Conservation (phyloP, 2,329 filamentous ascomycete genomes). For the Paramyrothecium roridum region DNA sequence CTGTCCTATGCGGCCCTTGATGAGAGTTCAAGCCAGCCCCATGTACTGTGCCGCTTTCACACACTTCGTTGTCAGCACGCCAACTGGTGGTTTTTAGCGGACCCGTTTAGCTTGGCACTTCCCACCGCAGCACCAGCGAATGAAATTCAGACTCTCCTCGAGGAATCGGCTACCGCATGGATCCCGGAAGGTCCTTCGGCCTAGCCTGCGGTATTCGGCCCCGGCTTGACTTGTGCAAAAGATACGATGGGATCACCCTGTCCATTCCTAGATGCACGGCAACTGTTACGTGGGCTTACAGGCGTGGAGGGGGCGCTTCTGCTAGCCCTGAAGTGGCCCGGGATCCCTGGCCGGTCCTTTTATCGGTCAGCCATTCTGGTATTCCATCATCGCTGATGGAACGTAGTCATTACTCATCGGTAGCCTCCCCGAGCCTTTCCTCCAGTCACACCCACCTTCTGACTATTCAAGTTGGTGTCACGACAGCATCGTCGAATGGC, state of each 20-base stretch:
- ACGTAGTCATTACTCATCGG: background rate
- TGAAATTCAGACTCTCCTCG: background rate
- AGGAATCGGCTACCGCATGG: background rate
- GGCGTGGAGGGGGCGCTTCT: background rate
- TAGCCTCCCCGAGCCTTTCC: background rate
- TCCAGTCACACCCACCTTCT: background rate
- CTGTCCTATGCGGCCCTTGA: too few species aligned
- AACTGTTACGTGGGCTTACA: background rate
- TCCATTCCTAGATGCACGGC: background rate
- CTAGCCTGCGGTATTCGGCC: background rate
- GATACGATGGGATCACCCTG: too few species aligned
- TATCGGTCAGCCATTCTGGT: background rate
- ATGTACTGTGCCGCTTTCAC: background rate
- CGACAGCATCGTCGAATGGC: background rate
- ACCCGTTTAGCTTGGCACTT: background rate
- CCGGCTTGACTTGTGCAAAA: too few species aligned
- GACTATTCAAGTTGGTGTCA: background rate
- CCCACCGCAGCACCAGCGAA: background rate
- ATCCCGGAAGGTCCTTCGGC: background rate
- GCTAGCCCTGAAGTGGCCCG: background rate
- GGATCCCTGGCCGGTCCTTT: background rate
- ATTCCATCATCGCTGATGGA: background rate
- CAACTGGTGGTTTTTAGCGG: background rate
- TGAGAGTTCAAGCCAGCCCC: background rate
- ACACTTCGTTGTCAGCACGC: background rate